A percentile compares a stretch with the other conserved stretches of the same genome.
Conservation (phyloP, 1,139 yeast genomes). For the Yamadazyma jaroonii region DNA sequence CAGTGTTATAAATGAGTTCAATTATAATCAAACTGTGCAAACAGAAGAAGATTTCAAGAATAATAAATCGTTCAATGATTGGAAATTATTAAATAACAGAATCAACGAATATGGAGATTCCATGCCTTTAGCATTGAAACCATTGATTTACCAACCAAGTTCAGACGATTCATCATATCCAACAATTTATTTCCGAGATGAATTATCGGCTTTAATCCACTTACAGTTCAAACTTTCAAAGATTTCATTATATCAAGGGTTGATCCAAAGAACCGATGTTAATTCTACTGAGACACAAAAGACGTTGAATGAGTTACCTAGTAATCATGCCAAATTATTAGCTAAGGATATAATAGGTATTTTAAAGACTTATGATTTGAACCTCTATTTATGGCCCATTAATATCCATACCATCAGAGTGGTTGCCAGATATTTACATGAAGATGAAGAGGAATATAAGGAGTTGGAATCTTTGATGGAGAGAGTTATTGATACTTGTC, state of each 20-base stretch:
- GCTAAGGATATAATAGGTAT: slow-evolving; percentile 41
- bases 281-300: slow-evolving; percentile 16
- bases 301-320: slow-evolving; percentile 23
- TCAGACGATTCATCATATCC: slow-evolving; percentile 24
- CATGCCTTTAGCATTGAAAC: slow-evolving; percentile 30
- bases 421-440: slow-evolving; percentile 27
- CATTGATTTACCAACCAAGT: slow-evolving; percentile 28
- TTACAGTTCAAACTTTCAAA: slow-evolving; percentile 32
- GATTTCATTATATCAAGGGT: slow-evolving; percentile 30
- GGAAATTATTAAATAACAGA: slow-evolving; percentile 25
- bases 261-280: slow-evolving; percentile 20
- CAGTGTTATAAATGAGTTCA: slow-evolving; percentile 30
- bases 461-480: slow-evolving; percentile 26
- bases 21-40: slow-evolving; percentile 24
- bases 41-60: slow-evolving; percentile 22
- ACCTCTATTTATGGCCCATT: slow-evolving; percentile 33
- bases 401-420: slow-evolving; percentile 32
- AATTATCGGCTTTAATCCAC: slow-evolving; percentile 31
- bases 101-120: slow-evolving; percentile 28
- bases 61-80: slow-evolving; percentile 23
- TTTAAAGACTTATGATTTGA: slow-evolving; percentile 33
- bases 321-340: slow-evolving; percentile 23
- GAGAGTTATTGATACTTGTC: slow-evolving; percentile 25
- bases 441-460: slow-evolving; percentile 25
- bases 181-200: slow-evolving; percentile 32